Evolutionary conservation across 108 stramenopile genomes (phyloP).

Genomic region (Nitzschia sp.): DNA sequence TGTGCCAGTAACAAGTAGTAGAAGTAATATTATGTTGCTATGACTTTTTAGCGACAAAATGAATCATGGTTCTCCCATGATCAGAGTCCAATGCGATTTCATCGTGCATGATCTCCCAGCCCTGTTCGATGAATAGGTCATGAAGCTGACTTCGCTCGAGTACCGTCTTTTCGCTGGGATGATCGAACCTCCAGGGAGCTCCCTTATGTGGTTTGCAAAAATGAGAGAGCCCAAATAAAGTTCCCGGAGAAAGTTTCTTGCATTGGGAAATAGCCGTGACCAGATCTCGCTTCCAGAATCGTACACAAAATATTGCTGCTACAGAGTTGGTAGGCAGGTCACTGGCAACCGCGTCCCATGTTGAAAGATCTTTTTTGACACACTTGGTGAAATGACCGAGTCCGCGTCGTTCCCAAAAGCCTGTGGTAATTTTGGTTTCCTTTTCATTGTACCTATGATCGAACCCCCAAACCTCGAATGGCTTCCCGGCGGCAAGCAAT

Average conservation of each 20-base stretch:
- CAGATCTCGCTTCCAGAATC: constrained; percentile 70
- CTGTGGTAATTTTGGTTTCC: constrained; percentile 58
- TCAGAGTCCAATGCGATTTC: constrained; percentile 69
- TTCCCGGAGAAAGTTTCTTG: constrained; percentile 30
- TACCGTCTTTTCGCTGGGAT: constrained; percentile 75
- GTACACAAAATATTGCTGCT: constrained; percentile 52
- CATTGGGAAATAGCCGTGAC: constrained; percentile 33
- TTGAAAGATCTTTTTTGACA: constrained; percentile 50
- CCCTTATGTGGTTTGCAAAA: constrained; percentile 68
- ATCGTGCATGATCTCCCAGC: constrained; percentile 70
- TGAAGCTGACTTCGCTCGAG: constrained; percentile 63
- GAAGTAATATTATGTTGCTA: neutral
- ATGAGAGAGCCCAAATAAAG: constrained; percentile 69
- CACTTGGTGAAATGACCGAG: constrained; percentile 46
- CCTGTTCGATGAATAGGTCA: constrained; percentile 41
- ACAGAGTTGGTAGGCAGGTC: constrained; percentile 12
- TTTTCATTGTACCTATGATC: constrained; percentile 69
- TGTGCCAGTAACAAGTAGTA: too few relatives aligned
- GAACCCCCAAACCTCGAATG: constrained; percentile 53
- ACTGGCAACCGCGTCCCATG: constrained; percentile 19
- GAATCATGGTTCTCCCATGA: constrained; percentile 80
- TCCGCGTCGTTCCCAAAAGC: constrained; percentile 61
- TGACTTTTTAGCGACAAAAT: constrained; percentile 65
- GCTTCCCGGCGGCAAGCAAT: constrained; percentile 26
- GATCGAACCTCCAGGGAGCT: constrained; percentile 73